These are phyloP conservation scores for Ophiocordyceps camponoti-saundersi DNA, from an alignment of 2,329 filamentous ascomycete genomes.

Conservation along the genomic window DNA sequence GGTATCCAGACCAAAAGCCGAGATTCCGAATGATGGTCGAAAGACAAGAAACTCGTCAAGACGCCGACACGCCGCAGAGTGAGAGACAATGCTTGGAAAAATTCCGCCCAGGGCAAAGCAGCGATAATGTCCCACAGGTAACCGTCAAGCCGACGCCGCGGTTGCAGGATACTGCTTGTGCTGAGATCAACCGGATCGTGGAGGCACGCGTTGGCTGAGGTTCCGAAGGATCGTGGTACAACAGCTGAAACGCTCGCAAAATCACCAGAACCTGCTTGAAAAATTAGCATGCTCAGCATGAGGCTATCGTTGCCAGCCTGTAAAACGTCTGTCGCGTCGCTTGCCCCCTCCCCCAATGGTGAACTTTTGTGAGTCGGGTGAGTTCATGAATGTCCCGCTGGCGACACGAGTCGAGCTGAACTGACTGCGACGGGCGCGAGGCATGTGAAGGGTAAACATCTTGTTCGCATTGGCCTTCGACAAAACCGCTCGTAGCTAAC, in stretches of 20 bases:
- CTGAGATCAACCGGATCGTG: slow-evolving; percentile 7
- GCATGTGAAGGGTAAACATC: too few species aligned
- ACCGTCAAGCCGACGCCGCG: slow-evolving; percentile 10
- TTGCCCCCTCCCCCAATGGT: not conserved
- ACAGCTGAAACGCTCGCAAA: slow-evolving; percentile 21
- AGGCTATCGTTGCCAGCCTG: not conserved
- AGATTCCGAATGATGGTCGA: slow-evolving; percentile 20
- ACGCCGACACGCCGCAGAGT: slow-evolving; percentile 22
- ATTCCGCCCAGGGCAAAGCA: slow-evolving; percentile 5
- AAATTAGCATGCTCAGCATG: slow-evolving; percentile 7
- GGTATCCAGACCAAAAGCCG: slow-evolving; percentile 18
- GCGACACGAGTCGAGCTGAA: not conserved
- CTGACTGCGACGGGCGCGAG: too few species aligned
- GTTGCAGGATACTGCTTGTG: slow-evolving; percentile 7
- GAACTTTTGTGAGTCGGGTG: too few species aligned
- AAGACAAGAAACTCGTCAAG: slow-evolving; percentile 17
- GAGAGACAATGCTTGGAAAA: slow-evolving; percentile 14
- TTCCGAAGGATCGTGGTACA: slow-evolving; percentile 23
- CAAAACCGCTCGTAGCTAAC: too few species aligned
- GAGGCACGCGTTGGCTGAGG: slow-evolving; percentile 18
- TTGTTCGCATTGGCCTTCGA: too few species aligned
- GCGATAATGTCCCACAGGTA: slow-evolving; percentile 5
- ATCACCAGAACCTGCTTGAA: slow-evolving; percentile 20
- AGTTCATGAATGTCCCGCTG: not conserved
- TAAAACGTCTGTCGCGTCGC: not conserved